These are phyloP conservation scores for Hygrophila difformis DNA, from an alignment of 257 asterid species.

Conservation along the genomic window DNA sequence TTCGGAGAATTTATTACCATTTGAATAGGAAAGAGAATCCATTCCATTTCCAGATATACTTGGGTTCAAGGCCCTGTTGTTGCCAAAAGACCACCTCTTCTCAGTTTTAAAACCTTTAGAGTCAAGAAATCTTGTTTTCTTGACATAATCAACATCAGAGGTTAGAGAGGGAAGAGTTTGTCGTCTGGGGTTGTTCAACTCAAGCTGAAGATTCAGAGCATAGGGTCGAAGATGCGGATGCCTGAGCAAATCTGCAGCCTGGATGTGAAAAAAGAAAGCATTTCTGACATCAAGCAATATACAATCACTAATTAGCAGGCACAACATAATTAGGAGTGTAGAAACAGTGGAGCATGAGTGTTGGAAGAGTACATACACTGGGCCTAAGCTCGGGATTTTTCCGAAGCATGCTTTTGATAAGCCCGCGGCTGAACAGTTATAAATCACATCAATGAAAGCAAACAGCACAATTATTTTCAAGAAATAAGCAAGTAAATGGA, in stretches of 20 bases:
- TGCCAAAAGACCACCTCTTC: constrained; percentile 65
- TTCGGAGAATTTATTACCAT: constrained; percentile 30
- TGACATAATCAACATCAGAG: constrained; percentile 27
- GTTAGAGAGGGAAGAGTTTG: constrained; percentile 34
- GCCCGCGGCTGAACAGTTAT: constrained; percentile 59
- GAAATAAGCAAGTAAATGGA: constrained; percentile 3
- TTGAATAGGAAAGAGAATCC: constrained; percentile 36
- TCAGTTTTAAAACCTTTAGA: constrained; percentile 39
- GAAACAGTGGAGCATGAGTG: background rate
- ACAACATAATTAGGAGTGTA: background rate
- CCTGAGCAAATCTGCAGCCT: constrained; percentile 90
- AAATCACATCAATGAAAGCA: background rate
- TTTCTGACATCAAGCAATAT: background rate
- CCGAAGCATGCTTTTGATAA: constrained; percentile 90
- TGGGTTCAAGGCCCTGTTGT: constrained; percentile 88
- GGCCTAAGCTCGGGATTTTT: constrained; percentile 90
- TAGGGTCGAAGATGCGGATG: constrained; percentile 81
- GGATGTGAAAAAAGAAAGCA: constrained; percentile 13
- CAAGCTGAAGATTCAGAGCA: constrained; percentile 50
- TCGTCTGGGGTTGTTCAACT: constrained; percentile 47
- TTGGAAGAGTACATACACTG: constrained; percentile 41
- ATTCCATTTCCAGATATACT: constrained; percentile 77
- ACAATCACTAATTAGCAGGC: background rate
- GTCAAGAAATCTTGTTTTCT: constrained; percentile 44
- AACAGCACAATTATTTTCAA: background rate